These are phyloP conservation scores for Ploettnerulaceae sp. DNA, from an alignment of 2,329 filamentous ascomycete genomes.

Conservation along the genomic window DNA sequence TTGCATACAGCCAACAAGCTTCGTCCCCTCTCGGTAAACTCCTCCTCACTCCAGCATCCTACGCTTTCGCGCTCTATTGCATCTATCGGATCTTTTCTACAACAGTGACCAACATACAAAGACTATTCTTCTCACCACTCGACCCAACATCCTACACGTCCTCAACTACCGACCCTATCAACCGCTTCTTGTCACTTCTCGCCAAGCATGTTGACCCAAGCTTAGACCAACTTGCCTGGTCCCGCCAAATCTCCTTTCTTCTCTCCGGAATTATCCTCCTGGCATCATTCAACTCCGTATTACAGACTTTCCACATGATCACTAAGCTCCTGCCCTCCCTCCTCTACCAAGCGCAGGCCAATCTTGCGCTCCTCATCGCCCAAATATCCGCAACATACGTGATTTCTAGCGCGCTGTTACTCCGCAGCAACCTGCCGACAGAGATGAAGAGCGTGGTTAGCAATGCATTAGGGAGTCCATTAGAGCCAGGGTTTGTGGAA, in stretches of 20 bases:
- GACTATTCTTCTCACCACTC: constrained; percentile 38
- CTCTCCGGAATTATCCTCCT: constrained; percentile 79
- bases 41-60: constrained; percentile 55
- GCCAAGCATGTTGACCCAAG: constrained; percentile 80
- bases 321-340: constrained; percentile 69
- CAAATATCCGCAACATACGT: constrained; percentile 84
- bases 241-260: constrained; percentile 78
- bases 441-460: constrained; percentile 74
- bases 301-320: constrained; percentile 83
- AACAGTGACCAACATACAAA: constrained; percentile 60
- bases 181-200: constrained; percentile 72
- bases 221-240: constrained; percentile 78
- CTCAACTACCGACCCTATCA: constrained; percentile 78
- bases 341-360: constrained; percentile 66
- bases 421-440: constrained; percentile 71
- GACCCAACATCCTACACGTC: constrained; percentile 38
- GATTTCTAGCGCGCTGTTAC: constrained; percentile 70
- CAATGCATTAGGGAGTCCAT: constrained; percentile 70
- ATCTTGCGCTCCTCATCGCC: constrained; percentile 71
- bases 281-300: constrained; percentile 72
- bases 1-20: constrained; percentile 60
- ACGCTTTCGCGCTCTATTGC: constrained; percentile 75
- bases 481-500: constrained; percentile 66
- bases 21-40: constrained; percentile 63
- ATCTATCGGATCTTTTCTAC: constrained; percentile 77